Evolutionary conservation across 176 grass and related monocot species (phyloP), one percentile per base, ranked within the genome.

Genomic region (Saccharum spontaneum): DNA sequence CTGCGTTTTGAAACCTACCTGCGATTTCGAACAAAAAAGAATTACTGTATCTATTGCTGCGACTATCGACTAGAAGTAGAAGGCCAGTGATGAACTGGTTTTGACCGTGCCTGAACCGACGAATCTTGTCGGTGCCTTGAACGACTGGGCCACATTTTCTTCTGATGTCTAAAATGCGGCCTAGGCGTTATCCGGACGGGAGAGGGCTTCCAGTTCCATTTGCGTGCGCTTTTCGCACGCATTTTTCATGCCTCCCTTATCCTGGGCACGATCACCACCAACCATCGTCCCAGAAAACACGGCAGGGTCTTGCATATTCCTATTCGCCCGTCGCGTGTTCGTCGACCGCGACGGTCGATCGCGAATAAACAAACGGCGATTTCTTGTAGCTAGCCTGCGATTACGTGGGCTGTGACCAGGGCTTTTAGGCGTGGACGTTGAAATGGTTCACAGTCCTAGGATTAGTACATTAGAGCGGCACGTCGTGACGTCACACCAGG

Each of bases 151-250:
- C 2, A 10, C 13, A 8, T 15, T 48, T 50, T 7, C 10, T 31
- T 7, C 10, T 31, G 24, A 4, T 59, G 68, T 22, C 26, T 11
- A 6, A 26, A 67, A 3, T 64, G 12, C 41, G 22, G 73, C 59
- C 14, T 10, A 84, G 76, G 33, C 40, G 77, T 80, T 75, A 80
- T 69, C 37, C 76, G 15, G 48, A 75, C 50, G 10, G 20, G 37
- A 59, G 18, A 6, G n/a, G 5, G 49, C 26, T 7, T n/a, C 11
- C 18, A 33, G 22, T 17, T 38, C 36, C 37, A 1, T 9, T 73
- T 6, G 8, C 12, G 18, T 11, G 52, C 17, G 65, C 6, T 36
- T 73, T 83, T 57, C 54, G 64, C 72, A 40, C 77, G 63, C 74
- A 65, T 83, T 83, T 88, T 52, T 17, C 67, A 73, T 81, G 76